Evolutionary conservation across 441 rosid genomes (phyloP).

Genomic region (Gossypium lobatum): DNA sequence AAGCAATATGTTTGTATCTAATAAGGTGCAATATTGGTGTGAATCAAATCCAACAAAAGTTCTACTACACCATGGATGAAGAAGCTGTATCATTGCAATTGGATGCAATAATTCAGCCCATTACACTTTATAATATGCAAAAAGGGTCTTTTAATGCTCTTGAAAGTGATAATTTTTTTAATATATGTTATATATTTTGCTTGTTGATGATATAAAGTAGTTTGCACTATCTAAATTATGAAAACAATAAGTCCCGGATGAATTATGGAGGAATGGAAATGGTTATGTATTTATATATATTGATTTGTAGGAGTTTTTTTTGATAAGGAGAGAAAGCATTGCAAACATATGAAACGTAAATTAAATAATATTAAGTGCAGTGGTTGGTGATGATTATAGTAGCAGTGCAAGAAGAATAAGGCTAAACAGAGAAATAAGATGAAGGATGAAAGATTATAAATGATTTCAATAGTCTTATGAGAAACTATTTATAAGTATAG

Average conservation of each 20-base stretch:
- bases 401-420: too few species aligned
- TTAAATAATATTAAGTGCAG: too few species aligned
- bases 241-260: too few species aligned
- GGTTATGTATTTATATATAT: background rate
- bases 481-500: too few species aligned
- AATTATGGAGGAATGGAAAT: background rate
- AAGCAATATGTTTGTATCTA: background rate
- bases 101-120: constrained; percentile 1
- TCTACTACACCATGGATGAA: constrained; percentile 1
- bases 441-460: too few species aligned
- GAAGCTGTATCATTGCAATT: constrained; percentile 8
- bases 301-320: too few species aligned
- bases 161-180: background rate
- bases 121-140: background rate
- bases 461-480: too few species aligned
- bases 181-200: background rate
- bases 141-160: background rate
- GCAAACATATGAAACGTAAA: too few species aligned
- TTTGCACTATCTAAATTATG: background rate
- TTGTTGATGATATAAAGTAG: background rate
- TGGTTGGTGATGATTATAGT: too few species aligned
- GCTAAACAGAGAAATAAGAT: too few species aligned
- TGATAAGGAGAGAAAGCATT: too few species aligned
- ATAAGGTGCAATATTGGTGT: background rate
- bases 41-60: constrained; percentile 2